phyloP scores from a whole-genome alignment of 345 rosid genomes.

The Syzygium oleosum region DNA sequence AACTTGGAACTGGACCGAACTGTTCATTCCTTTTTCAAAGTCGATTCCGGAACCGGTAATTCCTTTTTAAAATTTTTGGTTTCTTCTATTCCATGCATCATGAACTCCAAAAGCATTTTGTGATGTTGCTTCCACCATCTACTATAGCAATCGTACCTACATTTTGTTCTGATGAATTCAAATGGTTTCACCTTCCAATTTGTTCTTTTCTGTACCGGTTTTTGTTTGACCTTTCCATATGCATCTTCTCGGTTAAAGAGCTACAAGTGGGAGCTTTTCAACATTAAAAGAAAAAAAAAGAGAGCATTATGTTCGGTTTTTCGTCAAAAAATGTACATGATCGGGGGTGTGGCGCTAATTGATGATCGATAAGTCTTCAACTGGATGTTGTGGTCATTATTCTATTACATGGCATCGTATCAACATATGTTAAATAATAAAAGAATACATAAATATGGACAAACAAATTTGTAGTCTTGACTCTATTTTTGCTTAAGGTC shows the following conservation, averaged over 20 bases:
- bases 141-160: neutral
- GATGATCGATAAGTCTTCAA: neutral
- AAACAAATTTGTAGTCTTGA: neutral
- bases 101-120: neutral
- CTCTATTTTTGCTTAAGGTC: neutral
- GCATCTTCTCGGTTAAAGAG: neutral
- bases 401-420: neutral
- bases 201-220: neutral
- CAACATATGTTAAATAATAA: neutral
- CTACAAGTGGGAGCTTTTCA: neutral
- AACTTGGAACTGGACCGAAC: accelerated
- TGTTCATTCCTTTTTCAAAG: accelerated
- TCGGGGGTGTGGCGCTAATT: neutral
- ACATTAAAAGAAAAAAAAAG: neutral
- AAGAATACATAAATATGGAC: neutral
- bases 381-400: neutral
- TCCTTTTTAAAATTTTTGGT: neutral
- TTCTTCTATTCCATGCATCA: neutral
- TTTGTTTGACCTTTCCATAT: neutral
- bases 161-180: neutral
- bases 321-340: accelerated
- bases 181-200: neutral
- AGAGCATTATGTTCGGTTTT: neutral
- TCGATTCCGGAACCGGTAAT: accelerated
- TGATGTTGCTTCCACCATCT: neutral